Evolutionary conservation across 139 green algal genomes (phyloP), one percentile per base, ranked within the genome.

Genomic region (Chlamydomonas eustigma): DNA sequence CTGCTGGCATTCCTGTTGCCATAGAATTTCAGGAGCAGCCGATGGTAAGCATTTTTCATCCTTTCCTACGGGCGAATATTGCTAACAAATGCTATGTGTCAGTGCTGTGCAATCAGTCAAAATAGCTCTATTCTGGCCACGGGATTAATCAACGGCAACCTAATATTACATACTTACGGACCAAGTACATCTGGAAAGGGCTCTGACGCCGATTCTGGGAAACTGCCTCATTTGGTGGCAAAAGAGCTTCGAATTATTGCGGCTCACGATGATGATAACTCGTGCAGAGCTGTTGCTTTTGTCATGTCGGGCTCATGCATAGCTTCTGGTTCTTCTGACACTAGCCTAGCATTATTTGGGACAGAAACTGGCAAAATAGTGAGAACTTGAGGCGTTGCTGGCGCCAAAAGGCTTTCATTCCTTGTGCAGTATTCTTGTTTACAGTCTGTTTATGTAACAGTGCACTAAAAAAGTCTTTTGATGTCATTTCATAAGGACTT

Each of bases 91-190:
- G n/a, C n/a, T n/a, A n/a, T n/a, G 4, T 6, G 36, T n/a, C 32
- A 39, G 39, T 76, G 70, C 34, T 36, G 8, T 69, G 58, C 37
- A 79, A 32, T 28, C 71, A 63, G 31, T 74, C 78, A 76, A 50
- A 77, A 39, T 8, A 77, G 81, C 39, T 52, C 64, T 5, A 31
- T 93, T 4, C 51, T 92, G 1, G 87, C 83, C 8, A 75, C 77
- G 1, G 87, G 82, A 12, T 71, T 91, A 4, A 86, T 94, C 35
- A 84, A 73, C 39, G 90, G 90, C 2, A 51, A 80, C 5, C 31
- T 88, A 1, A 31, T 83, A 12, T 2, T 92, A 22, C 78, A 88
- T 58, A 66, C 38, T 44, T 90, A 69, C 50, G 24, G n/a, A 12
- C 39, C n/a, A n/a, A n/a, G n/a, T n/a, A n/a, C n/a, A n/a, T n/a